Percentiles rank a stretch among this genome's conserved stretches.
Conservation (phyloP, 257 asterid genomes). For the Solanum ossicruentum region DNA sequence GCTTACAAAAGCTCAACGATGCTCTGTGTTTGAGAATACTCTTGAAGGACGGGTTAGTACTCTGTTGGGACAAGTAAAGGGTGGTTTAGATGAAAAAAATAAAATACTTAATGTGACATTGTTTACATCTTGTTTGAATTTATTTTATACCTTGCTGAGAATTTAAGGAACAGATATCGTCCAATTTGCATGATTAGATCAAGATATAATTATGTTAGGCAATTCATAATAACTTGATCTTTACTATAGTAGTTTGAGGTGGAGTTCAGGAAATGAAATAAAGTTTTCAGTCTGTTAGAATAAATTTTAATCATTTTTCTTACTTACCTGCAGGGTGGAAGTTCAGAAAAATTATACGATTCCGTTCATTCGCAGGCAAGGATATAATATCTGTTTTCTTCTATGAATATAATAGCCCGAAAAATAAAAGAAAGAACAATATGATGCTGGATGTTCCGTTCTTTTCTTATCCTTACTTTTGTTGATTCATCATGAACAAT, state of each 20-base stretch:
- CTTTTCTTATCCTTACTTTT: background rate
- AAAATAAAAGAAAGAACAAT: background rate
- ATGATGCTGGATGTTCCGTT: background rate
- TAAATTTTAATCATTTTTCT: background rate
- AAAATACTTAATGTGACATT: background rate
- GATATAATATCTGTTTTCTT: background rate
- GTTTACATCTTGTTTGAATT: background rate
- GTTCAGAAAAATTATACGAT: constrained; percentile 69
- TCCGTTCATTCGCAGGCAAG: constrained; percentile 95
- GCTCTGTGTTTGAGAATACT: background rate
- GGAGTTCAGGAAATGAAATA: background rate
- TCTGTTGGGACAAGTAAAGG: background rate
- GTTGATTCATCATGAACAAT: too few relatives aligned
- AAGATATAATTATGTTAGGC: background rate
- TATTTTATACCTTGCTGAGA: background rate
- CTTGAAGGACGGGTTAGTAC: background rate
- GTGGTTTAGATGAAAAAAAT: background rate
- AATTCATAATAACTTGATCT: too few relatives aligned
- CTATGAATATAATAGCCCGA: background rate
- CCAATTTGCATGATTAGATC: background rate
- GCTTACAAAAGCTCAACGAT: background rate
- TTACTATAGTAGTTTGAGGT: background rate
- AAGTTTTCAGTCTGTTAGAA: background rate
- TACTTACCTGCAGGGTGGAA: constrained; percentile 69
- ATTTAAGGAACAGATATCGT: background rate